Evolutionary conservation across 371 early-diverging fungal species (phyloP), one percentile per base, ranked within the genome.

Genomic region (Chytridium lagenaria): DNA sequence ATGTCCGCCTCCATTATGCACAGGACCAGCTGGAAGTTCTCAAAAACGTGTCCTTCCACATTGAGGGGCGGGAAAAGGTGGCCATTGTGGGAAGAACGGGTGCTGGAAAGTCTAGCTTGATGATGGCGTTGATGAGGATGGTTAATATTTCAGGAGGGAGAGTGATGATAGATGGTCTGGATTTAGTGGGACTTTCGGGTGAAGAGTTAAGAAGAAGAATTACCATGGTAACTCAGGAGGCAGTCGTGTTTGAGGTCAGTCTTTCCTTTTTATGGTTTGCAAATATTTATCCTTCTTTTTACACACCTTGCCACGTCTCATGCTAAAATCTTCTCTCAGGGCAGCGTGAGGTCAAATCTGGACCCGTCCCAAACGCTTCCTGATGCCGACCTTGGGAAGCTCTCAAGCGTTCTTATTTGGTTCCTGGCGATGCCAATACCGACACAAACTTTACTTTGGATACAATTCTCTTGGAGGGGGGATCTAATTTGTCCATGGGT

Each of bases 1-100:
- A 78, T 37, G 65, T 84, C 51, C 51, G 69, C 15, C 64, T 85
- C 31, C 31, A 69, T 3, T 83, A 85, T 70, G 66, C 75, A 3
- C 63, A 67, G 10, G 81, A 80, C n/a, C 66, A 34, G 16, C 81
- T 78, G 19, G 59, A 67, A 40, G 85, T 85, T 16, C 81, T 94
- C n/a, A 82, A 89, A 37, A 84, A 88, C 37, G 72, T 96, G 34
- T 86, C 90, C 10, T 92, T 79, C 59, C 23, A 23, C 0, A 85
- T 93, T 30, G 71, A 82, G 5, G 85, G 91, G 1, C 84, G 85
- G 2, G 91, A 94, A 75, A 95, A 95, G 81, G 88, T 96, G 50
- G 98, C 95, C 36, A 91, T 98, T 44, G 92, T 95, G 22, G 78
- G 81, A n/a, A 76, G 88, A 30, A 88, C 90, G 0, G 89, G 90